These are phyloP conservation scores for Hygrocybe coccinea DNA, from an alignment of 768 basidiomycete genomes.

Conservation along the genomic window DNA sequence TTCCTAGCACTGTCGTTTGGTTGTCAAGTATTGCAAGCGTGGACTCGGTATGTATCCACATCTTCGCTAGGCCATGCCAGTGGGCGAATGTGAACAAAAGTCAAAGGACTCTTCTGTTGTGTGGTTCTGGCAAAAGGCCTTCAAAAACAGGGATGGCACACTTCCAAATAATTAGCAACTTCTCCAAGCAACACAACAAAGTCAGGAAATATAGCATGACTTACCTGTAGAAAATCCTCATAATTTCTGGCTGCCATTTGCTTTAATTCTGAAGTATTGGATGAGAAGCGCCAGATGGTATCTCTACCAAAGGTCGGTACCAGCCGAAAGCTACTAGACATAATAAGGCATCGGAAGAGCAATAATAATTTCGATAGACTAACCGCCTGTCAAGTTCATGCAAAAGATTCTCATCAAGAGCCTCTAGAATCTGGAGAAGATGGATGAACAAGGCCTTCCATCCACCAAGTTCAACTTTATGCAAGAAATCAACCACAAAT, in stretches of 20 bases:
- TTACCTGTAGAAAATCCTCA: conserved; percentile 30
- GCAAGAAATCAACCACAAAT: conserved; percentile 24
- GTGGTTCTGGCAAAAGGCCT: conserved; percentile 23
- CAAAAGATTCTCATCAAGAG: conserved; percentile 5
- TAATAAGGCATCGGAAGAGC: background rate
- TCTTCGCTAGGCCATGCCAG: conserved; percentile 37
- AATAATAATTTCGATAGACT: background rate
- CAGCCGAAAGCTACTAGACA: conserved; percentile 13
- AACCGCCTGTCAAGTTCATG: conserved; percentile 17
- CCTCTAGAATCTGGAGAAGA: conserved; percentile 22
- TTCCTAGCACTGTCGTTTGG: conserved; percentile 21
- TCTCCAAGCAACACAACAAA: background rate
- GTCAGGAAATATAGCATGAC: background rate
- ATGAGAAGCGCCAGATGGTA: conserved; percentile 23
- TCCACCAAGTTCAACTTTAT: conserved; percentile 29
- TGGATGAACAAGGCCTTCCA: conserved; percentile 27
- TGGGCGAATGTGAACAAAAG: conserved; percentile 26
- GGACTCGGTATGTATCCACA: conserved; percentile 31
- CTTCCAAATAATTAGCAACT: conserved; percentile 9
- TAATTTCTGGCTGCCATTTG: conserved; percentile 28
- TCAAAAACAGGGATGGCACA: conserved; percentile 32
- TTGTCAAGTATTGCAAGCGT: conserved; percentile 23
- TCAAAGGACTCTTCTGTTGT: conserved; percentile 22
- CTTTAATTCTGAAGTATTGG: conserved; percentile 24
- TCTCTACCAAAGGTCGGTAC: conserved; percentile 17